Base-by-base conservation (phyloP, 805 yeast genomes). In the Maudiozyma barnettii region DNA sequence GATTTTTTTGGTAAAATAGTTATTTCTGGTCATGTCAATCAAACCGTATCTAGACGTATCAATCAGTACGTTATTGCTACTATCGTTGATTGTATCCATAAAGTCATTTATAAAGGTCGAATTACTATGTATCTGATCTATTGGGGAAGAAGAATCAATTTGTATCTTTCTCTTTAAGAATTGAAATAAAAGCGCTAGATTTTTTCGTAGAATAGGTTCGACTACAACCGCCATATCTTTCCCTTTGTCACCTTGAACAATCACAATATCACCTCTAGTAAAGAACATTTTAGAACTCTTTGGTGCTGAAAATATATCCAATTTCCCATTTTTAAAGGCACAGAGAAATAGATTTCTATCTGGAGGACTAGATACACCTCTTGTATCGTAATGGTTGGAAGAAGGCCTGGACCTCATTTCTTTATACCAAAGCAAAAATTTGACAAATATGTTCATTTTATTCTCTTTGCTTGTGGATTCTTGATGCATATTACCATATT, bases 171-270 rank as follows among this genome's bases (percentile, higher is more conserved):
- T 84, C 64, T 84, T 84, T 57, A 84, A 65, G 56, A 83, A 85
- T 56, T 84, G 84, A 59, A 84, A 76, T 49, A 85, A 72, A 43
- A 84, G 72, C 2, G 91, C 91, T 61, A 81, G 69, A 49, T 81
- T 77, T 47, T 82, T 70, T 40, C 73, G 75, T 29, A 84, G 74
- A 39, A 72, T 63, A 0, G 91, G 87, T 51, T 82, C 84, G 26
- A 84, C 66, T 40, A 84, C 78, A 76, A 80, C 76, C 9, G 81
- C 91, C 52, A 85, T 64, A 63, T 85, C 95, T 56, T 82, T 82
- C 26, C 95, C 95, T 51, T 93, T 71, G 61, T 85, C 95, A 46
- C 93, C 95, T 65, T 85, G 93, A 48, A 83, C 82, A 18, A 84
- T 79, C 9, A 84, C 84, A 58, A 84, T 71, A 63, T 85, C 93